Base-by-base conservation (phyloP, 1,139 yeast genomes). In the Pichia inconspicua region DNA sequence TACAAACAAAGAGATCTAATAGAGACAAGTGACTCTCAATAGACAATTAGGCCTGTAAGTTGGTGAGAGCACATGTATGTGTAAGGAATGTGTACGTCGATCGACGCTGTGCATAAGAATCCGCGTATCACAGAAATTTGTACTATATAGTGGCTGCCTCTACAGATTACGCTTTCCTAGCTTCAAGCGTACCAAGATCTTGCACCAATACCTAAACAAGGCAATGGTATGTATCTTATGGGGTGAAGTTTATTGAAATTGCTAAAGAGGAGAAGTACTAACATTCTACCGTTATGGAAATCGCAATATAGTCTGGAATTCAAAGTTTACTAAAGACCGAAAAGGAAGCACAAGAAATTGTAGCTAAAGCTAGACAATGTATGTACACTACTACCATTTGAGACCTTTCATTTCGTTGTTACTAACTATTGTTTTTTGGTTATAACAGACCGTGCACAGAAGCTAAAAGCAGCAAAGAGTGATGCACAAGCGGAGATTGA, bases 301-400 rank as follows among this genome's bases (percentile, higher is more conserved):
- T 10, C 10, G 5, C 10, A 15, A 6, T 43, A 11, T 42, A 62
- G 66, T 64, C 68, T 38, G 70, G 70, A 54, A 66, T 67, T 50
- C 69, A 67, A 60, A 66, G 69, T 47, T 62, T 67, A 48, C 58
- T 67, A 42, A 66, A 66, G 52, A 95, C 97, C 50, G 98, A 92
- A 72, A 88, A 86, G 71, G 94, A 88, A 62, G 98, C 98, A 25
- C 97, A 95, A 58, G 94, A 84, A 62, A 86, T 90, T 57, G 97
- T 92, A 56, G 79, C 89, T 59, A 84, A 84, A 65, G 96, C 98
- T 36, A 85, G 96, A 73, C 74, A 80, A 59, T 82, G 77, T 72
- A 68, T 49, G 76, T 70, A 47, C 19, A n/a, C 40, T 10, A 28
- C 12, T 12, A 30, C 6, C n/a, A 30, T 12, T 11, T 30, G n/a